These are phyloP conservation scores for Lactarius quietus DNA, from an alignment of 768 basidiomycete genomes.

Conservation along the genomic window DNA sequence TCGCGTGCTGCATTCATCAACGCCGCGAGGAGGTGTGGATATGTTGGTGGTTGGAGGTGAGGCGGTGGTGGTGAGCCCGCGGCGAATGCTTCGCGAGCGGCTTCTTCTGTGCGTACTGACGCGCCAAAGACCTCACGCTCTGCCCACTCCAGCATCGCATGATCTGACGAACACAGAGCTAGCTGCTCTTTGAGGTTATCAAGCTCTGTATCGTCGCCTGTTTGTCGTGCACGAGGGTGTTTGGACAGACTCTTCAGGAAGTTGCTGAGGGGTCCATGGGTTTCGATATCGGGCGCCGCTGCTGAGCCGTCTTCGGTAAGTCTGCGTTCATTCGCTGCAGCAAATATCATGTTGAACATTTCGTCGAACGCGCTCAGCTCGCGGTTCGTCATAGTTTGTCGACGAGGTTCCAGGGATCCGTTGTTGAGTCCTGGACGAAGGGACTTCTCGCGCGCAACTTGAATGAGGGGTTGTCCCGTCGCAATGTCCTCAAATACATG, in stretches of 20 bases:
- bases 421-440: conserved; percentile 5
- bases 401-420: conserved; percentile 31
- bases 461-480: conserved; percentile 29
- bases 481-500: conserved; percentile 48
- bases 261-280: conserved; percentile 28
- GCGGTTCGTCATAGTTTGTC: conserved; percentile 62
- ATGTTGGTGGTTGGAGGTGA: conserved; percentile 54
- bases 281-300: conserved; percentile 5
- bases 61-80: conserved; percentile 24
- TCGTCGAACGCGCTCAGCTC: conserved; percentile 66
- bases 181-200: conserved; percentile 74
- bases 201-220: conserved; percentile 39
- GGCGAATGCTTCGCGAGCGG: conserved; percentile 39
- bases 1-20: conserved; percentile 79
- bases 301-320: conserved; percentile 11
- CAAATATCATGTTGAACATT: conserved; percentile 70
- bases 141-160: conserved; percentile 72
- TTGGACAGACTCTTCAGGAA: conserved; percentile 57
- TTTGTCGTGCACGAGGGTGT: conserved; percentile 33
- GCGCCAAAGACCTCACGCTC: conserved; percentile 63
- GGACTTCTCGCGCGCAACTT: conserved; percentile 17
- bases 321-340: conserved; percentile 40
- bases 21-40: conserved; percentile 70
- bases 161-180: conserved; percentile 62
- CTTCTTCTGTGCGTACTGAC: conserved; percentile 47